phyloP scores from a whole-genome alignment of 148 eudicot species.

The Camellia granthamiana region DNA sequence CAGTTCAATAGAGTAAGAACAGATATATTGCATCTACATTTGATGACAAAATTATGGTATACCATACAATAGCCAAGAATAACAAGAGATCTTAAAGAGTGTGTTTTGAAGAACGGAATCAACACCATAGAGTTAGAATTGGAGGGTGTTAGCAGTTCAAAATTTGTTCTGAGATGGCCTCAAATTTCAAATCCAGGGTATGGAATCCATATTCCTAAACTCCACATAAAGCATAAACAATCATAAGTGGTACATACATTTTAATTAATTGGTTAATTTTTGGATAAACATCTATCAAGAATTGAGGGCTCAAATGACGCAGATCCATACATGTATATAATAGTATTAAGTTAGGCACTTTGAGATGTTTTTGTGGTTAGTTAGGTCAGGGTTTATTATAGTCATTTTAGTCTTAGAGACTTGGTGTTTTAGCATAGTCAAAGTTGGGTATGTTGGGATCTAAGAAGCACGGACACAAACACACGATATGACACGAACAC shows the following conservation, averaged over 20 bases:
- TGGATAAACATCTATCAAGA: neutral
- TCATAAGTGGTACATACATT: neutral
- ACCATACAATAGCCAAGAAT: neutral
- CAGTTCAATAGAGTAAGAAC: slow-evolving; percentile 7
- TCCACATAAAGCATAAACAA: neutral
- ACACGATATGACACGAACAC: too few relatives aligned
- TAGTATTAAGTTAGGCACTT: neutral
- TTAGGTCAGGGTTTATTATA: too few relatives aligned
- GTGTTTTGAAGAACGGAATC: neutral
- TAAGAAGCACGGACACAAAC: too few relatives aligned
- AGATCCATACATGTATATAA: neutral
- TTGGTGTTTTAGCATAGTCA: too few relatives aligned
- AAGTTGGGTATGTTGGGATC: too few relatives aligned
- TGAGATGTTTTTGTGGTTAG: neutral
- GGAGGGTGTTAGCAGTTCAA: neutral
- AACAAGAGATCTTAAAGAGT: neutral
- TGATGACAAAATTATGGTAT: neutral
- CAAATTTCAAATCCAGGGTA: neutral
- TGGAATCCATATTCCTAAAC: neutral
- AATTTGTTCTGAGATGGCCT: neutral
- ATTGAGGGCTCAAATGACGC: neutral
- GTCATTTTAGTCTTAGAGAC: too few relatives aligned
- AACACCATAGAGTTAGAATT: neutral
- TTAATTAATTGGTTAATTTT: neutral
- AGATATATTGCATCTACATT: neutral